phyloP scores from a whole-genome alignment of 345 rosid species.

The Citrus sinensis region DNA sequence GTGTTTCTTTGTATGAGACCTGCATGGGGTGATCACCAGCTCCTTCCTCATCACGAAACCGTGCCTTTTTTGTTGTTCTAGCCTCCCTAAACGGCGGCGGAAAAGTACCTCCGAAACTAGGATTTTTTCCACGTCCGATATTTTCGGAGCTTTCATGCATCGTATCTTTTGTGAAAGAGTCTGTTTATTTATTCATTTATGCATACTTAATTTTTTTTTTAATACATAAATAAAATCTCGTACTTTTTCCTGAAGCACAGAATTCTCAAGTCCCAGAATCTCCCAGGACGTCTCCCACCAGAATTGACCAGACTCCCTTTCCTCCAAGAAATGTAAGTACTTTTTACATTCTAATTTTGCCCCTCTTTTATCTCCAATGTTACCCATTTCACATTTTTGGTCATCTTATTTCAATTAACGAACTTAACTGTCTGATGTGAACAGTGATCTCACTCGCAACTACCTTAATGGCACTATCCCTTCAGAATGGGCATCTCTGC shows the following conservation, averaged over 20 bases:
- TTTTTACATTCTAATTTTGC: not conserved
- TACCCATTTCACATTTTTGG: not conserved
- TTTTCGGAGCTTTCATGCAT: no score
- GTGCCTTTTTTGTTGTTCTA: no score
- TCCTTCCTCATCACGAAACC: no score
- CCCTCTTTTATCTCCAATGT: not conserved
- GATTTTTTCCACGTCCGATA: no score
- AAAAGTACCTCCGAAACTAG: no score
- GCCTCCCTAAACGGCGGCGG: no score
- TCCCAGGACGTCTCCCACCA: conserved; percentile 43
- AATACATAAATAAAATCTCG: not conserved
- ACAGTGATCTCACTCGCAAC: conserved; percentile 50
- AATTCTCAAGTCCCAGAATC: conserved; percentile 35
- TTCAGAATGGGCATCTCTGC: conserved; percentile 43
- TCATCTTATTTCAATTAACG: not conserved
- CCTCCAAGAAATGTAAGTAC: conserved; percentile 38
- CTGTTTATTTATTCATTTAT: no score
- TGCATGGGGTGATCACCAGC: no score
- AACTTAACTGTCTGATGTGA: conserved; percentile 12
- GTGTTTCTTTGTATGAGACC: no score
- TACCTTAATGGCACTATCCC: conserved; percentile 52
- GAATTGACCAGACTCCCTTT: conserved; percentile 39
- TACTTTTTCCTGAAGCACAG: conserved; percentile 23
- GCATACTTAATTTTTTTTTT: not conserved
- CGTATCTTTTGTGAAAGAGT: no score